Percentiles rank a stretch among this genome's conserved stretches.
Conservation (phyloP, 2,329 filamentous ascomycete genomes). For the Trichoderma aggressivum region DNA sequence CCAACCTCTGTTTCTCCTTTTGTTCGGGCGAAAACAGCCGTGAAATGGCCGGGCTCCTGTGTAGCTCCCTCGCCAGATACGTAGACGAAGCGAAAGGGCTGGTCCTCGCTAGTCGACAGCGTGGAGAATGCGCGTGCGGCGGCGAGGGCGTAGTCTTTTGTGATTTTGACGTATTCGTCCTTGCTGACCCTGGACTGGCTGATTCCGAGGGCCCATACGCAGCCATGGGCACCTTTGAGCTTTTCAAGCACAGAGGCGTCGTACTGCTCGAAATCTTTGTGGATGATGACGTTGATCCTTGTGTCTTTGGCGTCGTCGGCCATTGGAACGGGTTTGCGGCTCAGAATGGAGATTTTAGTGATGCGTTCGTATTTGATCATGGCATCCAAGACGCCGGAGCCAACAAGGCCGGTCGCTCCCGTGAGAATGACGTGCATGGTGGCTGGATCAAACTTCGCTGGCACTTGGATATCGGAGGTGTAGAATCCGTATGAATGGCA, state of each 20-base stretch:
- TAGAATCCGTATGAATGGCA: background rate
- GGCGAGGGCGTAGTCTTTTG: slow-evolving; percentile 60
- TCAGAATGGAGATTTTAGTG: background rate
- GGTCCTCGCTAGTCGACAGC: background rate
- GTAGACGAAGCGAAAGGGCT: background rate
- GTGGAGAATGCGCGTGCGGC: slow-evolving; percentile 34
- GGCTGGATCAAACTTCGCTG: background rate
- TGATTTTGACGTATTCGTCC: slow-evolving; percentile 67
- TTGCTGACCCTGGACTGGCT: slow-evolving; percentile 57
- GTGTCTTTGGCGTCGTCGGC: background rate
- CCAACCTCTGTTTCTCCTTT: background rate
- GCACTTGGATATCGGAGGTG: background rate
- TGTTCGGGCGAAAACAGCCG: background rate
- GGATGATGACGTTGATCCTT: background rate
- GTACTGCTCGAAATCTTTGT: background rate
- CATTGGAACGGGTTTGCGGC: background rate
- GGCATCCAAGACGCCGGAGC: background rate
- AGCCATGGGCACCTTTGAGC: background rate
- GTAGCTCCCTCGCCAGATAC: background rate
- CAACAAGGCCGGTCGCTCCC: background rate
- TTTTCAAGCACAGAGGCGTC: background rate
- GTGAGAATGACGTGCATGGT: background rate
- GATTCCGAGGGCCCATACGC: slow-evolving; percentile 48
- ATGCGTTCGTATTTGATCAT: background rate
- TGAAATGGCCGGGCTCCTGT: background rate